phyloP scores from a whole-genome alignment of 108 stramenopile genomes.

The Fragilariopsis cylindrus region DNA sequence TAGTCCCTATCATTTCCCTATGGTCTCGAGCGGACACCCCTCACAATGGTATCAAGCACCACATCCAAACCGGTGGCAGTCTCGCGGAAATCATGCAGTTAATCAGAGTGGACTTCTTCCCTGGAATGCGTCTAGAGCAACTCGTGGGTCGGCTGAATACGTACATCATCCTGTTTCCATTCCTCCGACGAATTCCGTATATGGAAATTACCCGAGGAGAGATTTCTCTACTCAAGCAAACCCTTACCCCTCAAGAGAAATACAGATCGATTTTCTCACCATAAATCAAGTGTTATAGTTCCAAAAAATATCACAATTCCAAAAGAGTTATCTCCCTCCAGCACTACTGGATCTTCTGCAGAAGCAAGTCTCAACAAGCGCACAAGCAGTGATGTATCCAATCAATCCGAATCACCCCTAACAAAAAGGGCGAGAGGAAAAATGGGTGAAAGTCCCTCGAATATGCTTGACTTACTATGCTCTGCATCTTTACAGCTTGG shows the following conservation, averaged over 20 bases:
- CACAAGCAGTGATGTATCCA: not conserved
- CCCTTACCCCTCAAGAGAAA: not conserved
- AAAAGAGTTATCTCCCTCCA: constrained; percentile 17
- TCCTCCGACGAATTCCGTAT: not conserved
- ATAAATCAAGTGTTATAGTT: constrained; percentile 14
- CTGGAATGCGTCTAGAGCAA: constrained; percentile 1
- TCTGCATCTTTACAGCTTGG: constrained; percentile 50
- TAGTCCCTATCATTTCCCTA: not conserved
- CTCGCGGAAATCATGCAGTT: not conserved
- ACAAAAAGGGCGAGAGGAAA: constrained; percentile 18
- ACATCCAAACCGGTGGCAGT: not conserved
- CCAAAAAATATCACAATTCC: constrained; percentile 29
- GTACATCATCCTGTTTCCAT: not conserved
- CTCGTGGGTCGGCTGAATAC: not conserved
- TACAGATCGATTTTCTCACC: not conserved
- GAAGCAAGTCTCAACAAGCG: not conserved
- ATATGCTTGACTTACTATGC: constrained; percentile 48
- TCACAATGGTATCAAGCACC: constrained; percentile 11
- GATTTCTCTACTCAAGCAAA: not conserved
- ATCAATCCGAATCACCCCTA: constrained; percentile 10
- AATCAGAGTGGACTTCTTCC: not conserved
- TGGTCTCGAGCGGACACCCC: not conserved
- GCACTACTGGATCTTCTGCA: not conserved
- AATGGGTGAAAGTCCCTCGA: constrained; percentile 3
- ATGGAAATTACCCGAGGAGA: not conserved